Percentiles rank a stretch among this genome's conserved stretches.
phyloP scores from a whole-genome alignment of 1,284 basidiomycete genomes.

The Coniophora puteana region DNA sequence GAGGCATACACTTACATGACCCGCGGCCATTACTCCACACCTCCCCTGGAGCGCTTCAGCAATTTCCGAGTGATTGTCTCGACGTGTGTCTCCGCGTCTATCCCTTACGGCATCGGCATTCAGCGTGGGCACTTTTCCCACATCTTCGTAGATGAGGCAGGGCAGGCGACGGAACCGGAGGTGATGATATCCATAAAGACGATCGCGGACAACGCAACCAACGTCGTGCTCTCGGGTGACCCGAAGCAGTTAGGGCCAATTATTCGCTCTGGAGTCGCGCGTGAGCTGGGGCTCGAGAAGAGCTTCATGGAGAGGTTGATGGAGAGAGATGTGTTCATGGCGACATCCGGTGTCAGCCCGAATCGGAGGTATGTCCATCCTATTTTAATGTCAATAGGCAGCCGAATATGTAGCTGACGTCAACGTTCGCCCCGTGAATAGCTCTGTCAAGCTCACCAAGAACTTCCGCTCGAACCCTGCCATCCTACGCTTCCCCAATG shows the following conservation, averaged over 20 bases:
- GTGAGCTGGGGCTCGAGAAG: slow-evolving; percentile 44
- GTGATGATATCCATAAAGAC: slow-evolving; percentile 53
- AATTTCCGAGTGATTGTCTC: slow-evolving; percentile 53
- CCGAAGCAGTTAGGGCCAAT: slow-evolving; percentile 62
- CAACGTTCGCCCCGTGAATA: slow-evolving; percentile 14
- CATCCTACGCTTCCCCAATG: slow-evolving; percentile 57
- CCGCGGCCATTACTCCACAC: slow-evolving; percentile 45
- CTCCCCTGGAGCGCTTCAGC: slow-evolving; percentile 35
- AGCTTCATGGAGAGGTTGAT: slow-evolving; percentile 61
- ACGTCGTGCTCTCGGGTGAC: slow-evolving; percentile 57
- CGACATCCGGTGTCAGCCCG: slow-evolving; percentile 33
- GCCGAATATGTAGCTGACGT: background rate
- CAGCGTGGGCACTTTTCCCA: slow-evolving; percentile 32
- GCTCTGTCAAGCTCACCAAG: slow-evolving; percentile 46
- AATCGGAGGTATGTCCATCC: background rate
- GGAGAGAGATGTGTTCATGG: slow-evolving; percentile 36
- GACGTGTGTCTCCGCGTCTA: slow-evolving; percentile 58
- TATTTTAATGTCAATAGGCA: background rate
- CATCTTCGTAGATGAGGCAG: slow-evolving; percentile 41
- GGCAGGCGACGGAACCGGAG: slow-evolving; percentile 54
- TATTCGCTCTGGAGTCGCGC: slow-evolving; percentile 47
- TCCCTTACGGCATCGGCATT: slow-evolving; percentile 49
- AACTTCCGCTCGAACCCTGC: slow-evolving; percentile 57
- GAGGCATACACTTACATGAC: slow-evolving; percentile 37
- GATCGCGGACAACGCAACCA: slow-evolving; percentile 47